Percentiles rank a stretch among this genome's conserved stretches.
These are phyloP conservation scores for Pleurotus djamor DNA, from an alignment of 768 basidiomycete genomes.

Conservation along the genomic window DNA sequence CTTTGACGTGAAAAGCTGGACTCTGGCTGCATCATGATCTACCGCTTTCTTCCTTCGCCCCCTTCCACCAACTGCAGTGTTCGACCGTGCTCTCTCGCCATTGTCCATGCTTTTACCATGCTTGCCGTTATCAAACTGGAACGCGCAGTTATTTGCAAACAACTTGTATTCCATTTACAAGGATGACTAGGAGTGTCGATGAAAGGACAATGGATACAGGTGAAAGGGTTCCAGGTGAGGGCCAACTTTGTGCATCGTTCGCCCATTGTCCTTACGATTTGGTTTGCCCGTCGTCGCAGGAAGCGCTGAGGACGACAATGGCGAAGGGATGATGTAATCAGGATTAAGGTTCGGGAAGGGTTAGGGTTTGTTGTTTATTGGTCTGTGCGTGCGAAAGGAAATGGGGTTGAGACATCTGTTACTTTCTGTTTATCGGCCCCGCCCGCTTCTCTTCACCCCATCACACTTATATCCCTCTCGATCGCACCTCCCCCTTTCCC, in stretches of 20 bases:
- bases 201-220: background rate
- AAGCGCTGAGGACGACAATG: background rate
- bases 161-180: background rate
- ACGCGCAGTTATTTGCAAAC: background rate
- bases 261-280: background rate
- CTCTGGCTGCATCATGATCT: background rate
- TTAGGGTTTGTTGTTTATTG: conserved; percentile 28
- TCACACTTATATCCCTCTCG: conserved; percentile 43
- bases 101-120: too few relatives aligned
- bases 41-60: background rate
- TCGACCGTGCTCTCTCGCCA: background rate
- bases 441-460: conserved; percentile 39
- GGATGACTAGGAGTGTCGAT: background rate
- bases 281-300: background rate
- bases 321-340: background rate
- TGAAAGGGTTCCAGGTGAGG: background rate
- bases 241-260: background rate
- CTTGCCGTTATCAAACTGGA: too few relatives aligned
- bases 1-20: conserved; percentile 7
- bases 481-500: conserved; percentile 35
- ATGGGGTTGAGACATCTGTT: conserved; percentile 11
- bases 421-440: conserved; percentile 30
- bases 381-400: conserved; percentile 44
- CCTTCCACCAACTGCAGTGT: background rate
- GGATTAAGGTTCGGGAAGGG: background rate